Conservation (phyloP, 257 asterid genomes). For the Gynochthodes officinalis region DNA sequence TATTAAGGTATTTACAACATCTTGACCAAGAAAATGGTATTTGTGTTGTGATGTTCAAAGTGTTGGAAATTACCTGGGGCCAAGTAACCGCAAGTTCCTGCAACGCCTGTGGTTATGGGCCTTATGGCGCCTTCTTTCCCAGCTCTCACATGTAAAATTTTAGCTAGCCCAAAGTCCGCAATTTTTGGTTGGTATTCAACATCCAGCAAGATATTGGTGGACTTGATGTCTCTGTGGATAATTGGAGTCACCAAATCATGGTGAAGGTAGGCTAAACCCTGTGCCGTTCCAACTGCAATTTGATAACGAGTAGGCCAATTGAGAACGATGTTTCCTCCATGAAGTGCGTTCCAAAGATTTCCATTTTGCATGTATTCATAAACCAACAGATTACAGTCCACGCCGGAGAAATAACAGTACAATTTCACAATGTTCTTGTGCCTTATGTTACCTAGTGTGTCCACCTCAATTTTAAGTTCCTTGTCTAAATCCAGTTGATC, state of each 20-base stretch:
- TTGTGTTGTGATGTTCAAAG: background rate
- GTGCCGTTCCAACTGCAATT: slow-evolving; percentile 79
- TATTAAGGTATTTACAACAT: background rate
- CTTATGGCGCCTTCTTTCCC: too few species aligned
- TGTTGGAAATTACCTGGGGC: slow-evolving; percentile 70
- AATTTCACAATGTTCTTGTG: too few species aligned
- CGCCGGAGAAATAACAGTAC: too few species aligned
- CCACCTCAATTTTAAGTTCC: slow-evolving; percentile 75
- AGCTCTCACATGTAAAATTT: slow-evolving; percentile 69
- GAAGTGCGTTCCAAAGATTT: slow-evolving; percentile 81
- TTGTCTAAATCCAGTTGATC: slow-evolving; percentile 45
- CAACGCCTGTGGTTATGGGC: slow-evolving; percentile 55
- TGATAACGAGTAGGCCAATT: slow-evolving; percentile 84
- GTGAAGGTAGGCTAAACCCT: slow-evolving; percentile 82
- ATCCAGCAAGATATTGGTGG: slow-evolving; percentile 77
- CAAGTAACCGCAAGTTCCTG: slow-evolving; percentile 87
- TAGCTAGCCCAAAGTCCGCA: slow-evolving; percentile 92
- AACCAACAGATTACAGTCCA: too few species aligned
- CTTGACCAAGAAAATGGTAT: background rate
- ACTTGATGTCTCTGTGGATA: too few species aligned
- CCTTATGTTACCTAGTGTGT: slow-evolving; percentile 81
- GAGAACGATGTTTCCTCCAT: slow-evolving; percentile 41
- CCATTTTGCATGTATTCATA: too few species aligned
- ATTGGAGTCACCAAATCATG: slow-evolving; percentile 72
- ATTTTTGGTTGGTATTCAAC: slow-evolving; percentile 66